phyloP scores from a whole-genome alignment of 306 rosid genomes.

The Sicyos edulis region DNA sequence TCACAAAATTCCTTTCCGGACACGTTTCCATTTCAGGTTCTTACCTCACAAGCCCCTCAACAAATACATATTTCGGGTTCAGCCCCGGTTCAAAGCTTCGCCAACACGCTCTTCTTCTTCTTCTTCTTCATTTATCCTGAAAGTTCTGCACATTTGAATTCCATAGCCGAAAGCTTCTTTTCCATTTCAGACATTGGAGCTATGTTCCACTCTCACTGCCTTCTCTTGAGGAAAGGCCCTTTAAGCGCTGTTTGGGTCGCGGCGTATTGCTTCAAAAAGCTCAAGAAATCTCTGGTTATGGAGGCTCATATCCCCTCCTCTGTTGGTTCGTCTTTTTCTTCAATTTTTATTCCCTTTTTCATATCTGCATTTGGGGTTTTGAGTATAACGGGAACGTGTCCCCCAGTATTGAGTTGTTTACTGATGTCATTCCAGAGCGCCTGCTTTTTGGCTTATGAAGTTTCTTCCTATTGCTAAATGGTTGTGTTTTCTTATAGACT shows the following conservation, averaged over 20 bases:
- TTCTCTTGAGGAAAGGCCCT: constrained; percentile 38
- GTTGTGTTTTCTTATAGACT: neutral
- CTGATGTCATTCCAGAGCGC: neutral
- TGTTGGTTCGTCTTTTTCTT: constrained; percentile 47
- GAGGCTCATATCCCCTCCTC: constrained; percentile 52
- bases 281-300: constrained; percentile 56
- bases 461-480: neutral
- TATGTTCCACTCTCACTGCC: constrained; percentile 43
- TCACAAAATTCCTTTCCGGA: neutral
- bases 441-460: neutral
- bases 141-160: constrained; percentile 3
- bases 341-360: neutral
- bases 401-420: neutral
- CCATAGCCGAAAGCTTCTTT: constrained; percentile 3
- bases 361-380: constrained; percentile 3
- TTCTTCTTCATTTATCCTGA: neutral
- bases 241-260: constrained; percentile 60
- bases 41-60: neutral
- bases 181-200: neutral
- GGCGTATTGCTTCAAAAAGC: constrained; percentile 57
- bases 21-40: constrained; percentile 1
- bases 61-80: neutral
- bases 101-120: neutral
- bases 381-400: neutral
- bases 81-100: neutral